Conservation (phyloP, 257 asterid genomes). For the Linaria vulgaris region DNA sequence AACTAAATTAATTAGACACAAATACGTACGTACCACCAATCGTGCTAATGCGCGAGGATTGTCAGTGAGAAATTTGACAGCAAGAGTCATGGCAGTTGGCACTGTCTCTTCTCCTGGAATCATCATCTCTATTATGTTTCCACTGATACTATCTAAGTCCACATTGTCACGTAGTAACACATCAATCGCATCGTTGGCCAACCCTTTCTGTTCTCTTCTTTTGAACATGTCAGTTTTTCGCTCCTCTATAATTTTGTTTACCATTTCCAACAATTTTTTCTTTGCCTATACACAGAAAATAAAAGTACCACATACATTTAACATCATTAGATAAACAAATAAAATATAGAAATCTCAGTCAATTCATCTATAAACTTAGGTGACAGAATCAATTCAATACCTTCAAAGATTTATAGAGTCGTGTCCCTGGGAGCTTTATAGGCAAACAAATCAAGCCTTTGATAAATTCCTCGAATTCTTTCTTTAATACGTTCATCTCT, state of each 20-base stretch:
- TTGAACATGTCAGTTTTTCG: conserved; percentile 44
- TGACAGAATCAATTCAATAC: conserved; percentile 32
- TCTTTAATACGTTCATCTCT: conserved; percentile 62
- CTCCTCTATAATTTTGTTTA: conserved; percentile 48
- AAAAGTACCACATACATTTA: too few relatives aligned
- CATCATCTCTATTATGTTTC: conserved; percentile 89
- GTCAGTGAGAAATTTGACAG: conserved; percentile 74
- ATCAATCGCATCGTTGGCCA: conserved; percentile 57
- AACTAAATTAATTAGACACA: background rate
- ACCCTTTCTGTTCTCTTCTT: conserved; percentile 28
- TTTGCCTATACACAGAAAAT: conserved; percentile 55
- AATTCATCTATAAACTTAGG: background rate
- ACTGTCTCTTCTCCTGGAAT: conserved; percentile 93
- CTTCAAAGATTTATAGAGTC: conserved; percentile 77
- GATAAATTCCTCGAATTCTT: conserved; percentile 76
- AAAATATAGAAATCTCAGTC: too few relatives aligned
- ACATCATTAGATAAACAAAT: too few relatives aligned
- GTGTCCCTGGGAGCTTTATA: conserved; percentile 86
- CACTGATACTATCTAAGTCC: conserved; percentile 53
- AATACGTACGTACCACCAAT: conserved; percentile 63
- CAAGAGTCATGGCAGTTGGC: conserved; percentile 82
- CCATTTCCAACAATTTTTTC: conserved; percentile 53
- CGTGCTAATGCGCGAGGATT: conserved; percentile 57
- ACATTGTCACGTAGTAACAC: conserved; percentile 56
- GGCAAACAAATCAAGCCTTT: conserved; percentile 93